Conservation (phyloP, 805 yeast species). For the Teunomyces cretensis region DNA sequence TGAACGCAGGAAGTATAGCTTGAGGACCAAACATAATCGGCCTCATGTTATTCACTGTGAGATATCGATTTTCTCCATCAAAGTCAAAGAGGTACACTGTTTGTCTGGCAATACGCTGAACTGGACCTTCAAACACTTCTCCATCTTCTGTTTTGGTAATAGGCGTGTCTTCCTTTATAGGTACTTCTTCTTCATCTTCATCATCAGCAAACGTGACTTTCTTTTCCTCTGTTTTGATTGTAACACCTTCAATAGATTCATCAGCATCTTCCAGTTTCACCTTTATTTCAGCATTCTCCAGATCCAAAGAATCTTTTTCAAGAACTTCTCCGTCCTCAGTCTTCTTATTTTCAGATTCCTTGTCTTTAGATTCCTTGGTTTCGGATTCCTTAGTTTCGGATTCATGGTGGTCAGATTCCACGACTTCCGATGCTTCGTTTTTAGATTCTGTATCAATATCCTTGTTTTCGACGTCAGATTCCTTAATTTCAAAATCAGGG, state of each 20-base stretch:
- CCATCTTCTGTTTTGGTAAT: slow-evolving; percentile 2
- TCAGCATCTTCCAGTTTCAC: neutral
- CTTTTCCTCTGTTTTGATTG: slow-evolving; percentile 1
- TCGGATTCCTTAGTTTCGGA: too few species aligned
- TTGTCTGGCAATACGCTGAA: slow-evolving; percentile 57
- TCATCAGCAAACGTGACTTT: neutral
- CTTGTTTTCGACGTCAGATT: too few species aligned
- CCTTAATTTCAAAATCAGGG: too few species aligned
- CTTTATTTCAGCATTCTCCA: neutral
- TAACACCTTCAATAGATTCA: neutral
- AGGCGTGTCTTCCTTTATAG: neutral
- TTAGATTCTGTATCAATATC: too few species aligned
- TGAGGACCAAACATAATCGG: slow-evolving; percentile 60
- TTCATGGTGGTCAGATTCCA: too few species aligned
- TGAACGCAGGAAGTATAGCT: slow-evolving; percentile 49
- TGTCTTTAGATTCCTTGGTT: too few species aligned
- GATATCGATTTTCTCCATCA: slow-evolving; percentile 28
- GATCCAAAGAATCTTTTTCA: neutral
- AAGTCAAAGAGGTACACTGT: slow-evolving; percentile 55
- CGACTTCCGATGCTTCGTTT: too few species aligned
- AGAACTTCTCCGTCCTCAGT: slow-evolving; percentile 8
- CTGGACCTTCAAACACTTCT: slow-evolving; percentile 61
- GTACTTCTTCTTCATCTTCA: neutral
- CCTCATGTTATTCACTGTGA: slow-evolving; percentile 20
- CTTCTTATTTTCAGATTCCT: too few species aligned